These are phyloP conservation scores for Emericellopsis atlantica DNA, from an alignment of 2,329 filamentous ascomycete genomes.

Conservation along the genomic window DNA sequence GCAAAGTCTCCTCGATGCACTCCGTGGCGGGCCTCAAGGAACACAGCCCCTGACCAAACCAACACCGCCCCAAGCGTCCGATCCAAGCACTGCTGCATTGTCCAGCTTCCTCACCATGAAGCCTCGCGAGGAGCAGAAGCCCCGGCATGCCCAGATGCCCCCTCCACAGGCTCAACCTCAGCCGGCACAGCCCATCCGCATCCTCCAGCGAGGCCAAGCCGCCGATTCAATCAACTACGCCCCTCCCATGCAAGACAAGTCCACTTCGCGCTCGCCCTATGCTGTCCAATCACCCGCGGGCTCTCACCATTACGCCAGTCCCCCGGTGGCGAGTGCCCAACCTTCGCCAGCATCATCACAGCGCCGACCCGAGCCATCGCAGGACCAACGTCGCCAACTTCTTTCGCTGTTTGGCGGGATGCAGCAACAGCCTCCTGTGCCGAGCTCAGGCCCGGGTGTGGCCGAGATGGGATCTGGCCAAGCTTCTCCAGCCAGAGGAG, in stretches of 20 bases:
- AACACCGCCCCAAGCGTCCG: background rate
- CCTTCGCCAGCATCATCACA: slow-evolving; percentile 5
- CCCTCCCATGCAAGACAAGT: background rate
- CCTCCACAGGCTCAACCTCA: background rate
- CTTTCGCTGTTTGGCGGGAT: slow-evolving; percentile 52
- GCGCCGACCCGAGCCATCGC: slow-evolving; percentile 7
- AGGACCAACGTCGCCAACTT: slow-evolving; percentile 26
- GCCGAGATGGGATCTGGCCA: slow-evolving; percentile 15
- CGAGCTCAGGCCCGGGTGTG: slow-evolving; percentile 2
- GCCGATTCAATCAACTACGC: slow-evolving; percentile 9
- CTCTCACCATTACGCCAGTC: slow-evolving; percentile 7
- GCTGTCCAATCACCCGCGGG: background rate
- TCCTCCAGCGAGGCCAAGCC: slow-evolving; percentile 21
- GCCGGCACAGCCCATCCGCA: slow-evolving; percentile 11
- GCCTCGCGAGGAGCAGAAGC: background rate
- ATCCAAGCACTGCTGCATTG: background rate
- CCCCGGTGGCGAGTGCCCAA: slow-evolving; percentile 7
- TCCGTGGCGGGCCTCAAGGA: background rate
- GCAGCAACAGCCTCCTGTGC: background rate
- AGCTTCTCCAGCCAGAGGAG: slow-evolving; percentile 22
- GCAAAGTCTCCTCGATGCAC: slow-evolving; percentile 1
- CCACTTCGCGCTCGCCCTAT: background rate
- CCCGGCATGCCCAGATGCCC: background rate
- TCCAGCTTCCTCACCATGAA: slow-evolving; percentile 1
- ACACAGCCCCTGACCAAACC: background rate